Evolutionary conservation across 768 basidiomycete genomes (phyloP).

Genomic region (Dictyophora rubrovolvata): DNA sequence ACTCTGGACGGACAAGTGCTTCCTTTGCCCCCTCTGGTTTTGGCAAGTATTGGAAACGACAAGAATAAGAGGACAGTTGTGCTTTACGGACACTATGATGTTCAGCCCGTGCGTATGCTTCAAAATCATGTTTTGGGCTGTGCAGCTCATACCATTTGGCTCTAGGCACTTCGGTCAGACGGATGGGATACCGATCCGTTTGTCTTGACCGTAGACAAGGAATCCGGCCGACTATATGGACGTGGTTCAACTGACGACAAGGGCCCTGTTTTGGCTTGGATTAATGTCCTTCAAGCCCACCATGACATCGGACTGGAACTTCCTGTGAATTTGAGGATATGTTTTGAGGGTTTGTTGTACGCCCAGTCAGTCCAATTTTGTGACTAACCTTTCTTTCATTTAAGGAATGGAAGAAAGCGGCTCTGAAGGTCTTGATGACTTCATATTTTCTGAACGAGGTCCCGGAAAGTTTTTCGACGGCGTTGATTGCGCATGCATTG

Average conservation of each 20-base stretch:
- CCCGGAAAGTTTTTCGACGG: constrained; percentile 69
- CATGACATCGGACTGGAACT: constrained; percentile 52
- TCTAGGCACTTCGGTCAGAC: constrained; percentile 39
- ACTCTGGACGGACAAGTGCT: constrained; percentile 60
- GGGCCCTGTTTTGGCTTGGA: constrained; percentile 80
- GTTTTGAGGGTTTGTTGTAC: constrained; percentile 56
- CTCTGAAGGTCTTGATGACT: constrained; percentile 81
- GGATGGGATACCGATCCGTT: constrained; percentile 91
- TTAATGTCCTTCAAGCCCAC: constrained; percentile 85
- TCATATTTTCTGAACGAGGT: constrained; percentile 69
- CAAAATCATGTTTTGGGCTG: background rate
- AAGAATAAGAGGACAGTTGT: constrained; percentile 88
- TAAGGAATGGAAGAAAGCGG: constrained; percentile 88
- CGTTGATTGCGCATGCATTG: constrained; percentile 90
- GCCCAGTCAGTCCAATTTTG: constrained; percentile 4
- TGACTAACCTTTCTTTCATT: background rate
- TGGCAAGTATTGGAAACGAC: constrained; percentile 70
- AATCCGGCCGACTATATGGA: constrained; percentile 59
- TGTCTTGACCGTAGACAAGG: constrained; percentile 45
- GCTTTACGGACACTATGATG: constrained; percentile 92
- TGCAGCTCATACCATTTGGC: background rate
- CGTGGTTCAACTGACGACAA: constrained; percentile 89
- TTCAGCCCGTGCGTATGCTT: constrained; percentile 62
- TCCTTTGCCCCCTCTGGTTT: constrained; percentile 70
- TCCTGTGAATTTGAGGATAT: constrained; percentile 84